These are phyloP conservation scores for Mycena belliarum DNA, from an alignment of 768 basidiomycete species.

Conservation along the genomic window DNA sequence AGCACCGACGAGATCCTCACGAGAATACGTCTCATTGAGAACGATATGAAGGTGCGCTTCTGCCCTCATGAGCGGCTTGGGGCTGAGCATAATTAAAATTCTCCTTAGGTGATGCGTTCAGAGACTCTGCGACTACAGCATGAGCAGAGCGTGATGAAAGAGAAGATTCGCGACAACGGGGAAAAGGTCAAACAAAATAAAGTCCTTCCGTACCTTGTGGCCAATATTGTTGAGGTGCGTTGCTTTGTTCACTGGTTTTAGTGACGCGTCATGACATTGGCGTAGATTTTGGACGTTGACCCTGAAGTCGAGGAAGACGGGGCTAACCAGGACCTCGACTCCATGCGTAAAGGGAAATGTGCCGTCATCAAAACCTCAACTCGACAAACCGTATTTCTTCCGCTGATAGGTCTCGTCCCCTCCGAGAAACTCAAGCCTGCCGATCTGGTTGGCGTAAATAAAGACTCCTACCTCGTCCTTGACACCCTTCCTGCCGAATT, in stretches of 20 bases:
- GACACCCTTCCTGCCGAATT: conserved; percentile 97
- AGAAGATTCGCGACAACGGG: conserved; percentile 97
- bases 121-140: conserved; percentile 90
- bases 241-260: neutral
- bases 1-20: conserved; percentile 87
- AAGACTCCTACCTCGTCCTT: conserved; percentile 96
- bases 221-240: conserved; percentile 93
- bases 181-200: conserved; percentile 99
- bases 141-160: conserved; percentile 95
- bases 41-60: conserved; percentile 82
- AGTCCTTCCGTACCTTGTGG: conserved; percentile 95
- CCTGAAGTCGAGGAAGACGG: conserved; percentile 93
- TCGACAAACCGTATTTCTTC: conserved; percentile 97
- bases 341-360: conserved; percentile 96
- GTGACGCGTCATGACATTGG: neutral
- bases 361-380: conserved; percentile 99
- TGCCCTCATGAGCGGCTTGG: no score
- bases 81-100: no score
- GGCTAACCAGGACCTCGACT: conserved; percentile 92
- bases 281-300: conserved; percentile 90
- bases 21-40: conserved; percentile 90
- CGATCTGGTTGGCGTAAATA: conserved; percentile 98
- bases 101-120: conserved; percentile 97
- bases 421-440: conserved; percentile 86
- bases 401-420: conserved; percentile 95